phyloP scores from a whole-genome alignment of 2,329 filamentous ascomycete species.

The Parafenestella ontariensis region DNA sequence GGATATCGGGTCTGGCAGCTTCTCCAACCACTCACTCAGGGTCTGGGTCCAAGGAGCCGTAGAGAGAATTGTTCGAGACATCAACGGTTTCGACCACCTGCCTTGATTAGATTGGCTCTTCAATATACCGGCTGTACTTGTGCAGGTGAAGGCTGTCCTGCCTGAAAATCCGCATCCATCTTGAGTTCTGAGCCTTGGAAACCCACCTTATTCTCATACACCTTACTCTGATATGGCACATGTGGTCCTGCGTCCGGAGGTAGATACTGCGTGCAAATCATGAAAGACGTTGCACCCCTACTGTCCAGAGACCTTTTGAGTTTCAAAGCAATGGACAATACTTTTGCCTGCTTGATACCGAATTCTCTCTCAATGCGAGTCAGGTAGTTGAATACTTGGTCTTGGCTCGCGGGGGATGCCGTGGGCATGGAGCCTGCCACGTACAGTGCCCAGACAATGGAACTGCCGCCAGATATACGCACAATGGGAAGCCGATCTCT shows the following conservation, averaged over 20 bases:
- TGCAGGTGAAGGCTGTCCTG: neutral
- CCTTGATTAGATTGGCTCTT: neutral
- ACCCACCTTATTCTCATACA: too few relatives aligned
- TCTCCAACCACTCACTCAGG: too few relatives aligned
- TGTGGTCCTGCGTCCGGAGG: slow-evolving; percentile 11
- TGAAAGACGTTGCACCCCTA: slow-evolving; percentile 2
- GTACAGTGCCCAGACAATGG: slow-evolving; percentile 42
- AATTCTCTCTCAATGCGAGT: slow-evolving; percentile 66
- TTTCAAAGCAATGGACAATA: slow-evolving; percentile 32
- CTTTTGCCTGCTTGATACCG: slow-evolving; percentile 43
- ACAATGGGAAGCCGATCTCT: slow-evolving; percentile 38
- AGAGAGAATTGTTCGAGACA: neutral
- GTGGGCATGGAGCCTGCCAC: slow-evolving; percentile 39
- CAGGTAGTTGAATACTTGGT: slow-evolving; percentile 53
- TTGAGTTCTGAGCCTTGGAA: neutral
- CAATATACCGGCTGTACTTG: neutral
- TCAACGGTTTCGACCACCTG: neutral
- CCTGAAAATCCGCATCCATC: slow-evolving; percentile 2
- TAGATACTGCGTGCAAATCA: slow-evolving; percentile 20
- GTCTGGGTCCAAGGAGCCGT: neutral
- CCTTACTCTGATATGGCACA: slow-evolving; percentile 4
- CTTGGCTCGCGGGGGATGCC: slow-evolving; percentile 29
- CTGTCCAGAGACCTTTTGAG: slow-evolving; percentile 25
- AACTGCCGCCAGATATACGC: slow-evolving; percentile 40
- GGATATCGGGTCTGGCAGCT: neutral